Percentiles rank a stretch among this genome's conserved stretches.
phyloP scores from a whole-genome alignment of 768 basidiomycete genomes.

The Tubosaeta brunneosetosa region DNA sequence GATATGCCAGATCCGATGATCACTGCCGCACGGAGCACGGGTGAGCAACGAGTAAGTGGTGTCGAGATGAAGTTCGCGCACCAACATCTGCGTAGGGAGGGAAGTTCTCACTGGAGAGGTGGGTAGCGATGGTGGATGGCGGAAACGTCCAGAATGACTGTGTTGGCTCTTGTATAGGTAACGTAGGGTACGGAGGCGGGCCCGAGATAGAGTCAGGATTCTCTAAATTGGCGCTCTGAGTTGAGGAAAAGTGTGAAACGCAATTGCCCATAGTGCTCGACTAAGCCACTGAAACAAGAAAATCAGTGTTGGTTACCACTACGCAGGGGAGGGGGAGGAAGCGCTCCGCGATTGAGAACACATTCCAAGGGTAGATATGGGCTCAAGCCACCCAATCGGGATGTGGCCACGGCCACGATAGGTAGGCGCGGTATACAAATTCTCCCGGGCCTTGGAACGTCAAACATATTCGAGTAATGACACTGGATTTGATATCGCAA shows the following conservation, averaged over 20 bases:
- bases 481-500: slow-evolving; percentile 10
- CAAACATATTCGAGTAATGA: background rate
- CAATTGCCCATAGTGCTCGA: slow-evolving; percentile 24
- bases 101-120: slow-evolving; percentile 20
- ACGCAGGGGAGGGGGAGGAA: background rate
- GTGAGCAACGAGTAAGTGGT: background rate
- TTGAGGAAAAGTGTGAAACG: slow-evolving; percentile 11
- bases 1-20: slow-evolving; percentile 56
- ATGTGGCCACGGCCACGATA: background rate
- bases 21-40: slow-evolving; percentile 20
- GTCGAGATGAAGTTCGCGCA: slow-evolving; percentile 6
- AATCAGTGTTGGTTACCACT: background rate
- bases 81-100: slow-evolving; percentile 57
- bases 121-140: slow-evolving; percentile 39
- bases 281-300: slow-evolving; percentile 3
- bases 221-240: slow-evolving; percentile 3
- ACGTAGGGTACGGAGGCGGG: slow-evolving; percentile 25
- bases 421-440: slow-evolving; percentile 2
- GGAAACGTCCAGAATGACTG: slow-evolving; percentile 64
- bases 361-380: slow-evolving; percentile 18
- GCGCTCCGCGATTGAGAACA: background rate
- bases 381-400: slow-evolving; percentile 11
- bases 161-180: slow-evolving; percentile 54
- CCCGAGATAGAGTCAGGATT: background rate
- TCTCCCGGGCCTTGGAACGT: background rate